Evolutionary conservation across 805 yeast species (phyloP).

Genomic region (Myxozyma nipponensis): DNA sequence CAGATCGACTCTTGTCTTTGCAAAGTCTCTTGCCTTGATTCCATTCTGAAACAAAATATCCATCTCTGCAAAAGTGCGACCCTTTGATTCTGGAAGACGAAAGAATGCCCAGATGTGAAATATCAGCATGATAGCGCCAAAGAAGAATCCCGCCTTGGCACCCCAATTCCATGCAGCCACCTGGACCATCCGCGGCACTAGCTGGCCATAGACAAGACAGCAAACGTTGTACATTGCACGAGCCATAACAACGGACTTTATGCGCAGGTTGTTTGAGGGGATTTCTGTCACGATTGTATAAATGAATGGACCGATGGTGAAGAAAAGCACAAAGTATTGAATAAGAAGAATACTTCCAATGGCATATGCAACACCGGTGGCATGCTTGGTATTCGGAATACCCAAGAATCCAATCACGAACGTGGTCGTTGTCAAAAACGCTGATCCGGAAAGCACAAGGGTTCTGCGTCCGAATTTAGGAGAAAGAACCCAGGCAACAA

Average conservation of each 20-base stretch:
- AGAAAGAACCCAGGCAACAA: constrained; percentile 8
- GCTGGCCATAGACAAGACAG: constrained; percentile 26
- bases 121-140: constrained; percentile 40
- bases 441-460: constrained; percentile 24
- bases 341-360: constrained; percentile 47
- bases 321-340: constrained; percentile 46
- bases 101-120: constrained; percentile 46
- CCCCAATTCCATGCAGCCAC: constrained; percentile 46
- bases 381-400: constrained; percentile 5
- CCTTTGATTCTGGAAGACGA: constrained; percentile 57
- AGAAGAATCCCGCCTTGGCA: constrained; percentile 48
- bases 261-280: constrained; percentile 43
- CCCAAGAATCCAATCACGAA: constrained; percentile 25
- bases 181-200: constrained; percentile 48
- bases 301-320: constrained; percentile 45
- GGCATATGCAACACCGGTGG: constrained; percentile 24
- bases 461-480: constrained; percentile 13
- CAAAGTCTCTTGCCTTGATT: constrained; percentile 34
- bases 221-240: constrained; percentile 35
- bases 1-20: too few relatives aligned
- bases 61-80: constrained; percentile 57
- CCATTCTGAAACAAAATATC: constrained; percentile 48
- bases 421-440: constrained; percentile 4
- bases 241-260: constrained; percentile 44
- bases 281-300: too few relatives aligned